Conservation (phyloP, 2,329 filamentous ascomycete genomes). For the Talaromyces pinophilus region DNA sequence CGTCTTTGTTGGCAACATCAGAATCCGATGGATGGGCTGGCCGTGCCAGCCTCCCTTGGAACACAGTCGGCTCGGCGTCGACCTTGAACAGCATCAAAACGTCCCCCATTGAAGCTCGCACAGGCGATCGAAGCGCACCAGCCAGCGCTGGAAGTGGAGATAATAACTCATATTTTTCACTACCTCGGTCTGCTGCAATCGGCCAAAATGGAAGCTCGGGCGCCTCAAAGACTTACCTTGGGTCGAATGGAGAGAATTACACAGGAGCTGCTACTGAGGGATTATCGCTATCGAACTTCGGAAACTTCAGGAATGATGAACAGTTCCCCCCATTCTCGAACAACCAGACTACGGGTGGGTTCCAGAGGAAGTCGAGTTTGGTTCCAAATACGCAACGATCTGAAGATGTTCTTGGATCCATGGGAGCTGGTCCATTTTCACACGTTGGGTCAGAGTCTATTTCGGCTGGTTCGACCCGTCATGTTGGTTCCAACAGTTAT, state of each 20-base stretch:
- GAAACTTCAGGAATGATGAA: slow-evolving; percentile 38
- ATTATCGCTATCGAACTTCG: slow-evolving; percentile 34
- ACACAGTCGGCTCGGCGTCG: slow-evolving; percentile 50
- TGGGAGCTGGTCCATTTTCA: slow-evolving; percentile 35
- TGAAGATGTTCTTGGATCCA: slow-evolving; percentile 34
- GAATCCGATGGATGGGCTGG: slow-evolving; percentile 65
- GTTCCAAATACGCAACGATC: slow-evolving; percentile 30
- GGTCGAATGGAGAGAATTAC: slow-evolving; percentile 35
- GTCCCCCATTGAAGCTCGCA: slow-evolving; percentile 60
- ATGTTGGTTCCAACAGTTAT: slow-evolving; percentile 30
- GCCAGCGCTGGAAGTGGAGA: slow-evolving; percentile 47
- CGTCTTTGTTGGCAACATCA: slow-evolving; percentile 67
- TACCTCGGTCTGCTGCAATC: slow-evolving; percentile 49
- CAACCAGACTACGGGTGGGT: slow-evolving; percentile 34
- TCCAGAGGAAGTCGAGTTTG: slow-evolving; percentile 35
- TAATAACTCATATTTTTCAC: slow-evolving; percentile 50
- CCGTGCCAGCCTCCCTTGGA: slow-evolving; percentile 61
- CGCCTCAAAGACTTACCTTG: slow-evolving; percentile 38
- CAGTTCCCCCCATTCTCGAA: slow-evolving; percentile 32
- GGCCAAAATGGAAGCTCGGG: slow-evolving; percentile 41
- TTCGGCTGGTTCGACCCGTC: slow-evolving; percentile 29
- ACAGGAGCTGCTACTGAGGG: slow-evolving; percentile 38
- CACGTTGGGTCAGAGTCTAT: slow-evolving; percentile 35
- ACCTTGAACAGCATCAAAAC: slow-evolving; percentile 52
- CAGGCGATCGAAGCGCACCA: slow-evolving; percentile 47